A percentile compares a stretch with the other conserved stretches of the same genome.
Conservation (phyloP, 78 protist genomes). For the Dictyostelium firmibasis region DNA sequence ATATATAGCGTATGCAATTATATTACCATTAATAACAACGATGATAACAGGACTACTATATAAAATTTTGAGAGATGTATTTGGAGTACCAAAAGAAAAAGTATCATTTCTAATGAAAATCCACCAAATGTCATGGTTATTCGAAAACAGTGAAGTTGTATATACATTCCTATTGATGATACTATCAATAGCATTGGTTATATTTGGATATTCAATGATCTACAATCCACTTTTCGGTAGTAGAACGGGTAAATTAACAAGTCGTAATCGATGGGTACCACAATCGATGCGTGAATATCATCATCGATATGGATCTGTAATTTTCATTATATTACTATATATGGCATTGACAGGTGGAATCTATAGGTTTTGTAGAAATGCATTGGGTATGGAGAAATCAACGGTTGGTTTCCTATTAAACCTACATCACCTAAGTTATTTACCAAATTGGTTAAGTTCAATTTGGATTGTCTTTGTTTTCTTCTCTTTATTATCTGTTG, state of each 20-base stretch:
- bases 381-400: conserved; percentile 13
- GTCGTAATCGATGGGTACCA: conserved; percentile 1
- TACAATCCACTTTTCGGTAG: conserved; percentile 5
- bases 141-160: conserved; percentile 20
- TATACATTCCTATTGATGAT: conserved; percentile 7
- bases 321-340: background rate
- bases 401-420: conserved; percentile 1
- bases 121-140: conserved; percentile 66
- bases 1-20: background rate
- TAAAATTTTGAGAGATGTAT: background rate
- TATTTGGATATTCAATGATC: conserved; percentile 52
- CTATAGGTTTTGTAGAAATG: conserved; percentile 54
- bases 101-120: conserved; percentile 21
- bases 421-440: conserved; percentile 29
- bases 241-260: background rate
- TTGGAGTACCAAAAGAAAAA: conserved; percentile 11
- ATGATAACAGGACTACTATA: conserved; percentile 32
- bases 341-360: conserved; percentile 46
- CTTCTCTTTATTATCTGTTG: background rate
- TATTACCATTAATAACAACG: conserved; percentile 30
- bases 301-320: conserved; percentile 32
- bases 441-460: conserved; percentile 13
- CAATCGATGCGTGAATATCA: conserved; percentile 42
- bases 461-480: conserved; percentile 34
- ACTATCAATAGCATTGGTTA: background rate